These are phyloP conservation scores for Oryza glaberrima DNA, from an alignment of 176 grass and related monocot species.

Conservation along the genomic window DNA sequence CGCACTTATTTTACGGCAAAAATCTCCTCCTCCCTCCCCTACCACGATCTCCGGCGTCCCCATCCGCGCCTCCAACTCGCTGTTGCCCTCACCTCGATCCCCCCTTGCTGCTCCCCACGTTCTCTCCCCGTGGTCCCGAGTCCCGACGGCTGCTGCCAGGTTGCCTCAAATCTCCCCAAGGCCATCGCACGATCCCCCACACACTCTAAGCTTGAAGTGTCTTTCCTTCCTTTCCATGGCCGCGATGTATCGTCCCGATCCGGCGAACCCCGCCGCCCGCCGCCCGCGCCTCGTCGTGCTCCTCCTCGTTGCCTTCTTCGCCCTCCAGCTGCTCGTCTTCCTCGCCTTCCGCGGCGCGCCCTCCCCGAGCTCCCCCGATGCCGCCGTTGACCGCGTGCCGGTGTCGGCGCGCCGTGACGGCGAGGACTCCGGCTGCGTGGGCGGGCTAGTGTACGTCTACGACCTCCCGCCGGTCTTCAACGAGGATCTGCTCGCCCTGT, in stretches of 20 bases:
- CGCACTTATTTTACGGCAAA: not conserved
- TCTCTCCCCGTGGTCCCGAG: not conserved
- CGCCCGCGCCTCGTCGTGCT: conserved; percentile 45
- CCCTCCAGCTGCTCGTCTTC: conserved; percentile 67
- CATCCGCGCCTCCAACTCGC: conserved; percentile 13
- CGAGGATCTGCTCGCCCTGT: conserved; percentile 58
- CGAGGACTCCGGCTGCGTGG: conserved; percentile 37
- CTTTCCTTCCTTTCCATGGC: conserved; percentile 20
- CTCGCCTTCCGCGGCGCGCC: conserved; percentile 44
- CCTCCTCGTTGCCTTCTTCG: conserved; percentile 54
- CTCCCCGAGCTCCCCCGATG: not conserved
- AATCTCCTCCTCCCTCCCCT: not conserved
- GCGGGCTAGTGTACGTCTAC: conserved; percentile 78
- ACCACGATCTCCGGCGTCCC: conserved; percentile 30
- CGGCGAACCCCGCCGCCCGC: conserved; percentile 14
- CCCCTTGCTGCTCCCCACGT: conserved; percentile 43
- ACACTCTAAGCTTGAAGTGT: not conserved
- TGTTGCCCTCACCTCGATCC: not conserved
- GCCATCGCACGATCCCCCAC: not conserved
- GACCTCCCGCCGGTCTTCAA: conserved; percentile 74
- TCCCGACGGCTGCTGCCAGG: conserved; percentile 15
- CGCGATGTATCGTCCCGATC: conserved; percentile 34
- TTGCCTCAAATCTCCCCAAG: conserved; percentile 27
- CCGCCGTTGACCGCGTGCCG: not conserved
- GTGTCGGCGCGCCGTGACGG: not conserved